Base-by-base conservation (phyloP, 2,329 filamentous ascomycete genomes). In the Alternaria novae-zelandiae region DNA sequence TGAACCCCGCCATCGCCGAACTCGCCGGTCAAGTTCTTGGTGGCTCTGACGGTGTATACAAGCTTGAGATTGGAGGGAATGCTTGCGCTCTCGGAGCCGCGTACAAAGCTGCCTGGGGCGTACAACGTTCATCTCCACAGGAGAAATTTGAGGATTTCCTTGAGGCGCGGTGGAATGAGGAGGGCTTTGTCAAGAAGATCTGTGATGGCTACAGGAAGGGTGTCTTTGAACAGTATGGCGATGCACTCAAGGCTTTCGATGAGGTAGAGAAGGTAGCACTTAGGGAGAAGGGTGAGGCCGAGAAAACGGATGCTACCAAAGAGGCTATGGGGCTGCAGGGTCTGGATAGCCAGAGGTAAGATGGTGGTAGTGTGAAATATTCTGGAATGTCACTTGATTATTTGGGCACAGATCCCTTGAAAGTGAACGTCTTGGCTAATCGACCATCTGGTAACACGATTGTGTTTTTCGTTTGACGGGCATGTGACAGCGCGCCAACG, bases 101-200 rank as follows among this genome's bases (percentile, higher is more conserved):
- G 25, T 97, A 98, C 82, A 98, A 98, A 83, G 95, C 96, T 13
- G 90, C 97, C 0, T 99, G 96, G 96, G 94, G 91, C 1, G 84
- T 93, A 59, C 93, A 96, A 83, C 84, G 92, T 51, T 79, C 80
- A 23, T 78, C 71, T 0, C 74, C 71, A 0, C 74, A 82, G 2
- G 90, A 97, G 86, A 92, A 87, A 5, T 98, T 98, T 82, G 96
- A 98, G 77, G 90, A 95, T 65, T 84, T 97, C 67, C 90, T 99
- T 65, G 93, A 91, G 8, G 84, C 84, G 75, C 85, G 96, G 66
- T 99, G 96, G 96, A 88, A 88, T 65, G 95, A 97, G 81, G 90
- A 91, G 69, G 90, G 89, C 1, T 93, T 94, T 68, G 90, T 97
- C 12, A 88, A 92, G 82, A 92, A 88, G 82, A 90, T 97, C 47